Evolutionary conservation across 106 monocot genomes (phyloP), one percentile per base, ranked within the genome.

Genomic region (Alisma plantagoaquatica): DNA sequence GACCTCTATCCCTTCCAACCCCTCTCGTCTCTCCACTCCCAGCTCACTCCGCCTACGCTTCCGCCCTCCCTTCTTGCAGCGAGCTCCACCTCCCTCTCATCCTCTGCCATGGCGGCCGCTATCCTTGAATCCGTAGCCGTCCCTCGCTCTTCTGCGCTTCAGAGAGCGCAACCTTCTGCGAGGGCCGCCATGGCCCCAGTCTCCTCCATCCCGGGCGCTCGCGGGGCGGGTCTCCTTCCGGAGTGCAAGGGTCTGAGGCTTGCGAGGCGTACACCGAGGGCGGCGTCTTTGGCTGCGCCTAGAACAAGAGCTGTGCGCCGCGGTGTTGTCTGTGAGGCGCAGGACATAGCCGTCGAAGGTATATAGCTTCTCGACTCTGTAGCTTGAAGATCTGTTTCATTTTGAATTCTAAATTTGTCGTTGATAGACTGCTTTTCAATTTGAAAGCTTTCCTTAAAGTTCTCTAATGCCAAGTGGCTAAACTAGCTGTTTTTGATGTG

Each of bases 251-350:
- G 61, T 23, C 26, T 61, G 49, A 48, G n/a, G 31, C 19, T 33
- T 1, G 17, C 29, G n/a, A 49, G 23, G 29, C 30, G 31, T 31
- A 16, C 15, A 23, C 23, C 49, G 49, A 61, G 21, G 30, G 21
- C 30, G 18, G 31, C 27, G 15, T 16, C 25, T 27, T 27, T 22
- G 3, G 17, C 3, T 12, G 10, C n/a, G n/a, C n/a, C 3, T 20
- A 20, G 61, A 6, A 2, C 14, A 17, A 43, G 43, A 61, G 48
- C 32, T 33, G 8, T 23, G 38, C 49, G 31, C 12, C 47, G 61
- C 2, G 29, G 31, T 24, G 61, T 61, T 22, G 49, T 61, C 31
- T 33, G 61, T 25, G 49, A 61, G 48, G 23, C 31, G 22, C 47
- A 19, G 32, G 49, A 49, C 3, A 43, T 33, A 3, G 18, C 61